Base-by-base conservation (phyloP, 2,329 filamentous ascomycete genomes). In the Trichoderma endophyticum region DNA sequence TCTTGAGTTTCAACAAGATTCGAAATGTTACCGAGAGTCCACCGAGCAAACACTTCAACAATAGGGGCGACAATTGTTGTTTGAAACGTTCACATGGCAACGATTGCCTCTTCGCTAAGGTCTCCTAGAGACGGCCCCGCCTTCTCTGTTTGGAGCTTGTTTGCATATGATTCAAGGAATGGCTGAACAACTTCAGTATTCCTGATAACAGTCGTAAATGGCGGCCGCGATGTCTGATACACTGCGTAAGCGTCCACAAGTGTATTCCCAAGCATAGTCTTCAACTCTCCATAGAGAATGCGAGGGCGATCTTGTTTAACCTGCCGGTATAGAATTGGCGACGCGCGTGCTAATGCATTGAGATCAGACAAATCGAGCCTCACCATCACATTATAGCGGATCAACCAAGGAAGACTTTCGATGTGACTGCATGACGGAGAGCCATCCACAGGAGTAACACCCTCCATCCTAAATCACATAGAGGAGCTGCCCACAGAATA, bases 361-460 rank as follows among this genome's bases (percentile, higher is more conserved):
- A 75, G 70, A 30, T 70, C 48, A 51, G 62, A 2, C 34, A 75
- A 28, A 4, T 59, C 32, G 39, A 73, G n/a, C 7, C 43, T 67
- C 6, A 57, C 59, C 56, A 75, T 66, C 36, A 75, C 34, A 12
- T 70, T 51, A 32, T 72, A 72, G 8, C 62, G 64, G 15, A 74
- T 54, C 24, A 51, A 14, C 7, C 24, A 48, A 26, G 62, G 62
- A 28, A 65, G 43, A 18, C 39, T 24, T 32, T 65, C 62, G 62
- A 65, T 28, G 8, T 18, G 12, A 32, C 36, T 48, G 24, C 32
- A 30, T 51, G n/a, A 24, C 24, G 7, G 24, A 65, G 32, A 12
- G 59, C 32, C 11, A 24, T 36, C 14, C 21, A n/a, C 30, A 21
- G n/a, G 1, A 24, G 34, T 24, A 62, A 12, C 21, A 15, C 3